A percentile compares a stretch with the other conserved stretches of the same genome.
These are phyloP conservation scores for Amphibolis antarctica DNA, from an alignment of 106 monocot species.

Conservation along the genomic window DNA sequence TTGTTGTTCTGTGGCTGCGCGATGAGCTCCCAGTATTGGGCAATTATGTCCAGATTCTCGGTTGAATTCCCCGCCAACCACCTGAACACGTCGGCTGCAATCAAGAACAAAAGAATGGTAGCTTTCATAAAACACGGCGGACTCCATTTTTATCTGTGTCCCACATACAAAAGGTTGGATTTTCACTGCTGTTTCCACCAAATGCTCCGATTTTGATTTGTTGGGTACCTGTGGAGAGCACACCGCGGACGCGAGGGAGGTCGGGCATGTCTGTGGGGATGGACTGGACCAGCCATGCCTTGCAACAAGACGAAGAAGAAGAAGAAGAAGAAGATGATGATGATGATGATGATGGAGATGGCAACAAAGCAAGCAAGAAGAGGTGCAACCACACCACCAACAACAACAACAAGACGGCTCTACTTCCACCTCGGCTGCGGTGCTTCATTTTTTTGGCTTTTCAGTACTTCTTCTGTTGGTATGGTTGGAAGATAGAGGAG, in stretches of 20 bases:
- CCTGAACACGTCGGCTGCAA: slow-evolving; percentile 48
- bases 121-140: neutral
- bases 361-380: no score
- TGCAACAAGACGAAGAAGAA: slow-evolving; percentile 35
- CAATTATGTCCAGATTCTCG: slow-evolving; percentile 54
- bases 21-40: slow-evolving; percentile 89
- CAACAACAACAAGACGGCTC: no score
- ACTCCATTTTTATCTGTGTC: neutral
- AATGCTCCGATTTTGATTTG: neutral
- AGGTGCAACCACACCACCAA: no score
- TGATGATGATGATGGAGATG: neutral
- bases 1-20: slow-evolving; percentile 43
- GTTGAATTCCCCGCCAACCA: slow-evolving; percentile 90
- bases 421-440: no score
- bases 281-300: slow-evolving; percentile 89
- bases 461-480: no score
- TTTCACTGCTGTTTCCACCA: neutral
- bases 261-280: slow-evolving; percentile 92
- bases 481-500: no score
- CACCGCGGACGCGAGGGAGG: slow-evolving; percentile 59
- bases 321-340: neutral
- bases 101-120: neutral
- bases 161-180: no score
- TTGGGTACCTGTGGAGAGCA: slow-evolving; percentile 58
- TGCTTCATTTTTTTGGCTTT: no score